A percentile compares a stretch with the other conserved stretches of the same genome.
phyloP scores from a whole-genome alignment of 2,329 filamentous ascomycete species.

The Nothopassalora personata region DNA sequence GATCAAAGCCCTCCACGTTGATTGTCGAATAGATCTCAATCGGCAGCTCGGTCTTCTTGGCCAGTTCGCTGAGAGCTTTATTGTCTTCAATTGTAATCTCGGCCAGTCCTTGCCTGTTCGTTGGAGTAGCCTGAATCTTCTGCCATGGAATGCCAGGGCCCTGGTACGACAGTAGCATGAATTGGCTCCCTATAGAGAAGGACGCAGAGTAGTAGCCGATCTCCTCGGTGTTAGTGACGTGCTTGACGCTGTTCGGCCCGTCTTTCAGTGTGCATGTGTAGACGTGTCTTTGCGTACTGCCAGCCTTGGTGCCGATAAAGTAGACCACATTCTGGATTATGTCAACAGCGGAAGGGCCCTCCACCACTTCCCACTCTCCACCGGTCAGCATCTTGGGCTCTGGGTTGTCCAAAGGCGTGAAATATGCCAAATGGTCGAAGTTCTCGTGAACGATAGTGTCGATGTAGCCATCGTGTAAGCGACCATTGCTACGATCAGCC shows the following conservation, averaged over 20 bases:
- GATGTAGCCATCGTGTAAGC: constrained; percentile 77
- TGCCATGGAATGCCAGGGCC: constrained; percentile 88
- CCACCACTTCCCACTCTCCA: constrained; percentile 86
- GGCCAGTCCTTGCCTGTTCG: constrained; percentile 41
- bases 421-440: constrained; percentile 89
- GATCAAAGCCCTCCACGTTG: constrained; percentile 70
- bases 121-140: constrained; percentile 78
- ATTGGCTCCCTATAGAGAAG: constrained; percentile 78
- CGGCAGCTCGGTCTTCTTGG: constrained; percentile 73
- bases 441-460: constrained; percentile 83
- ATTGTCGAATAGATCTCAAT: constrained; percentile 77
- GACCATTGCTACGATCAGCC: constrained; percentile 67
- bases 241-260: constrained; percentile 53
- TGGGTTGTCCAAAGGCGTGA: constrained; percentile 76
- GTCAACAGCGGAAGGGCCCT: constrained; percentile 79
- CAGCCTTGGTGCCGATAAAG: constrained; percentile 80
- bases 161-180: constrained; percentile 74
- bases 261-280: constrained; percentile 86
- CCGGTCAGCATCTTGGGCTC: constrained; percentile 81
- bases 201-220: constrained; percentile 77
- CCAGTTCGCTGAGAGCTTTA: constrained; percentile 59
- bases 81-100: constrained; percentile 72
- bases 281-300: constrained; percentile 82
- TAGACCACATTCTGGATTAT: constrained; percentile 83
- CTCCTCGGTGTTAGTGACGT: constrained; percentile 67